phyloP scores from a whole-genome alignment of 164 flowering plant species.

The Warburgia ugandensis region DNA sequence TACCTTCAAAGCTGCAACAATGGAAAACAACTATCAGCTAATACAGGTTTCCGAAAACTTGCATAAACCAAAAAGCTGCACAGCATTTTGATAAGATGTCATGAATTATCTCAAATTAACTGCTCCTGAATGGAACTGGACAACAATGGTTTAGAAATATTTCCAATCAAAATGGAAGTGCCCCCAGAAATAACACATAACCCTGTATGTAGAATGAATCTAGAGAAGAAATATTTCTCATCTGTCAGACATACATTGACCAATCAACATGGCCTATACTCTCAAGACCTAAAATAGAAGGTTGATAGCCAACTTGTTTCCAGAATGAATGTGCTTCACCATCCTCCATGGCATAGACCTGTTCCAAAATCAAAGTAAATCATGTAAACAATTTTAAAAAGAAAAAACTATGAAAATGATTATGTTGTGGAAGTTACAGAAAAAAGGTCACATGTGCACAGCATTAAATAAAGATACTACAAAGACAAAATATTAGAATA shows the following conservation, averaged over 20 bases:
- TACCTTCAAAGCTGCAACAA: conserved; percentile 72
- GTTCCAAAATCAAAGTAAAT: conserved; percentile 15
- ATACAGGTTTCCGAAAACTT: neutral
- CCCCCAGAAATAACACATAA: neutral
- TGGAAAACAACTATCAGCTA: conserved; percentile 9
- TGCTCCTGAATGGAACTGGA: too few species aligned
- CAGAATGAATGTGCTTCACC: conserved; percentile 53
- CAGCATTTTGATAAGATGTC: too few species aligned
- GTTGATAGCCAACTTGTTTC: conserved; percentile 55
- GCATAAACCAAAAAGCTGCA: too few species aligned
- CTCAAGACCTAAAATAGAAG: conserved; percentile 45
- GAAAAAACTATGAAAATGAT: neutral
- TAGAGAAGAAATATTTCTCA: neutral
- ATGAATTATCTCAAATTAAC: too few species aligned
- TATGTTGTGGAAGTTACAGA: too few species aligned
- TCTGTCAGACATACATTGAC: conserved; percentile 60
- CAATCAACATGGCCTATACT: conserved; percentile 60
- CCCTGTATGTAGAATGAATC: neutral
- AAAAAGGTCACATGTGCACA: neutral
- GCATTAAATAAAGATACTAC: neutral
- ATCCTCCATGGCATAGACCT: conserved; percentile 67
- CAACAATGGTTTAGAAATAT: neutral
- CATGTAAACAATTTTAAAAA: conserved; percentile 3
- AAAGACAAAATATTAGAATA: neutral
- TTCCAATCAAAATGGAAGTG: neutral